Conservation (phyloP, 441 rosid genomes). For the Euphorbia celastroides region DNA sequence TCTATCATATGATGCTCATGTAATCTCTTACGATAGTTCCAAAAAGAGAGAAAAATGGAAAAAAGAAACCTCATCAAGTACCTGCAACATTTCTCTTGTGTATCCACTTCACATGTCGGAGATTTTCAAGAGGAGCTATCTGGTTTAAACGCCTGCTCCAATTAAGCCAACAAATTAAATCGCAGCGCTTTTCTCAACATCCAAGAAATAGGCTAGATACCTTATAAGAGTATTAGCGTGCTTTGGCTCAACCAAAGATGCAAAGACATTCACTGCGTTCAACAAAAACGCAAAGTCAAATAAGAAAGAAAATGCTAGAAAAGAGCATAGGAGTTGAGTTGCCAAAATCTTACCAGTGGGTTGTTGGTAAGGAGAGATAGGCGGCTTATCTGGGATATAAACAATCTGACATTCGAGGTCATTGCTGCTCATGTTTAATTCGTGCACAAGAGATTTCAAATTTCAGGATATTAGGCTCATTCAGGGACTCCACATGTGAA, state of each 20-base stretch:
- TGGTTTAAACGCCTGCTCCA: constrained; percentile 51
- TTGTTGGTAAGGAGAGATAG: constrained; percentile 42
- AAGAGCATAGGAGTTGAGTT: neutral
- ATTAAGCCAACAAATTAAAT: neutral
- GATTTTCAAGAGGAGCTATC: constrained; percentile 60
- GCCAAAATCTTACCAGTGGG: constrained; percentile 44
- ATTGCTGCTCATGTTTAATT: neutral
- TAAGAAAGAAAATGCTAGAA: neutral
- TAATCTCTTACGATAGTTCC: too few relatives aligned
- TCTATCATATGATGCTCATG: neutral
- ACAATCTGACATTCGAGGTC: constrained; percentile 32
- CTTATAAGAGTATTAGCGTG: constrained; percentile 55
- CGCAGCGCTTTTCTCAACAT: neutral
- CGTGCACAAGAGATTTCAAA: neutral
- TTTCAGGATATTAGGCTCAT: neutral
- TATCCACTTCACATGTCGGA: constrained; percentile 75
- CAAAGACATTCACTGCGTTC: constrained; percentile 45
- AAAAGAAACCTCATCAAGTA: neutral
- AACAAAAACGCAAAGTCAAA: constrained; percentile 1
- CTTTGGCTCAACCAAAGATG: constrained; percentile 54
- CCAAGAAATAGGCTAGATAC: constrained; percentile 16
- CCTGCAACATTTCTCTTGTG: constrained; percentile 42
- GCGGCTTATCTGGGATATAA: constrained; percentile 49
- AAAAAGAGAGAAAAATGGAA: too few relatives aligned
- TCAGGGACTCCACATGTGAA: too few relatives aligned